Conservation (phyloP, 2,329 filamentous ascomycete genomes). For the Botrytis paeoniae region DNA sequence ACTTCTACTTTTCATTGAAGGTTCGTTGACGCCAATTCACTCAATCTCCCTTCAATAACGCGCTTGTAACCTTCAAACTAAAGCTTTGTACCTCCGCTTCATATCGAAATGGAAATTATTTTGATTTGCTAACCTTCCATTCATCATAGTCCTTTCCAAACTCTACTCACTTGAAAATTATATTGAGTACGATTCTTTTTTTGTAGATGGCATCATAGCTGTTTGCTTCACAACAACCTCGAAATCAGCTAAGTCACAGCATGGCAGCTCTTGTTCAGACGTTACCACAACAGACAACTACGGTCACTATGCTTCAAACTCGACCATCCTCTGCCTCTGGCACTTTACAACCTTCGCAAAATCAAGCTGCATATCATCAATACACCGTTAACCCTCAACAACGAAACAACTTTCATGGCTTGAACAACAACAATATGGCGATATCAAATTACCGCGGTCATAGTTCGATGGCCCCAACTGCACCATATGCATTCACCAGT, state of each 20-base stretch:
- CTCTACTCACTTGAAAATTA: constrained; percentile 12
- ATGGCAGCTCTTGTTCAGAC: constrained; percentile 87
- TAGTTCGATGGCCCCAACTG: constrained; percentile 54
- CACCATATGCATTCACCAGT: constrained; percentile 73
- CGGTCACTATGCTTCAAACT: constrained; percentile 73
- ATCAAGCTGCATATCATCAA: constrained; percentile 41
- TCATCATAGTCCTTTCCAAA: constrained; percentile 20
- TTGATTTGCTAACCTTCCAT: constrained; percentile 16
- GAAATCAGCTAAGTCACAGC: constrained; percentile 41
- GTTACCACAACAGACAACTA: constrained; percentile 71
- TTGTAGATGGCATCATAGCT: constrained; percentile 25
- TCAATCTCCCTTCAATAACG: constrained; percentile 20
- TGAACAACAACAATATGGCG: constrained; percentile 48
- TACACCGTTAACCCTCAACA: constrained; percentile 48
- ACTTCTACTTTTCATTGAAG: constrained; percentile 29
- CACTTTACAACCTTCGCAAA: constrained; percentile 42
- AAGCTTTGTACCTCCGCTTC: constrained; percentile 14
- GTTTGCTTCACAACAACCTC: constrained; percentile 30
- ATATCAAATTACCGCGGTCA: constrained; percentile 53
- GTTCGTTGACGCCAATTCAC: constrained; percentile 31
- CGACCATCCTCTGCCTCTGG: constrained; percentile 63
- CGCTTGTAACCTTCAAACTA: constrained; percentile 16
- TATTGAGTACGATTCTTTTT: constrained; percentile 24
- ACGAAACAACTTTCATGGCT: constrained; percentile 51
- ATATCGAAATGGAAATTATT: constrained; percentile 14